These are phyloP conservation scores for Picochlorum costavermella DNA, from an alignment of 139 green algal species.

Conservation along the genomic window DNA sequence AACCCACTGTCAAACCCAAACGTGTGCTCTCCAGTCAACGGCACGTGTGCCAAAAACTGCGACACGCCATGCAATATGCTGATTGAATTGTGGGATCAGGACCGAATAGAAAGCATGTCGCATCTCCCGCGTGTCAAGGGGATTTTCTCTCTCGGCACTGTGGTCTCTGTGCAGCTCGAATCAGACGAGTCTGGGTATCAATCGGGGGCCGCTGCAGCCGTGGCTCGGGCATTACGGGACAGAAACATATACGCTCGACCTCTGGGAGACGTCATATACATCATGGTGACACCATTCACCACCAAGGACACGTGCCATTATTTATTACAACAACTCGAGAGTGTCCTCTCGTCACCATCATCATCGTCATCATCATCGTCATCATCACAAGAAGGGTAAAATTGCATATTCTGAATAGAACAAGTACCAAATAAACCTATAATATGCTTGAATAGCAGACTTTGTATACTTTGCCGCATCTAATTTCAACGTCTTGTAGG, in stretches of 20 bases:
- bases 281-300: constrained; percentile 81
- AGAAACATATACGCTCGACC: constrained; percentile 71
- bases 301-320: constrained; percentile 24
- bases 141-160: constrained; percentile 63
- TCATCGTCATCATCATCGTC: too few species aligned
- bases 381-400: constrained; percentile 69
- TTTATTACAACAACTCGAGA: constrained; percentile 30
- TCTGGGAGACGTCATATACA: constrained; percentile 84
- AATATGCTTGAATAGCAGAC: constrained; percentile 66
- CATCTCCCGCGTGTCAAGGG: constrained; percentile 43
- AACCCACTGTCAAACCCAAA: constrained; percentile 67
- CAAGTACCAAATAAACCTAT: constrained; percentile 89
- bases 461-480: constrained; percentile 52
- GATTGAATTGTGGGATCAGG: constrained; percentile 49
- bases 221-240: constrained; percentile 34
- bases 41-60: neutral
- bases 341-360: constrained; percentile 5
- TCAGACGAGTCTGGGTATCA: constrained; percentile 34
- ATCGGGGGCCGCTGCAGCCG: constrained; percentile 31
- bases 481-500: constrained; percentile 45
- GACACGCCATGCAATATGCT: constrained; percentile 27
- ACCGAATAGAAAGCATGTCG: constrained; percentile 40
- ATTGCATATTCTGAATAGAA: constrained; percentile 94
- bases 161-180: constrained; percentile 76
- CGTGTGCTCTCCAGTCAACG: neutral